Evolutionary conservation across 768 basidiomycete genomes (phyloP), one percentile per base, ranked within the genome.

Genomic region (Panellus pusillus): DNA sequence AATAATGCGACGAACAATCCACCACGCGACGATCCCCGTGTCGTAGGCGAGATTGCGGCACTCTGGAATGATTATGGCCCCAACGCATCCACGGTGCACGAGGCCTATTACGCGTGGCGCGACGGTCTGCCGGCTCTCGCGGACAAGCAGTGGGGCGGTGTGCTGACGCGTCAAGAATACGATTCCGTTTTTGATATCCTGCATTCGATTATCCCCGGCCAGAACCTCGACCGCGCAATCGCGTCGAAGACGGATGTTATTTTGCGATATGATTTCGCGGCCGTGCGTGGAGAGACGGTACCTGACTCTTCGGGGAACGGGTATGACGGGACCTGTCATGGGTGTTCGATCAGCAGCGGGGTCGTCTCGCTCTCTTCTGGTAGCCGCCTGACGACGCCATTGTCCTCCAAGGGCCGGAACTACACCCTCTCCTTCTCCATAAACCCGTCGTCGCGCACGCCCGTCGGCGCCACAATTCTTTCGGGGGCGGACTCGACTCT

Each of bases 301-400:
- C 31, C 11, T 9, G 62, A 63, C 47, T 42, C 55, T 1, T 61
- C 60, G 15, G 62, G 62, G 27, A 63, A 63, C n/a, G 60, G 60
- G 2, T 63, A 61, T 47, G 57, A 63, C 43, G 62, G 51, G 14
- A 47, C 47, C 6, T 60, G 59, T 27, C 5, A 38, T 13, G 55
- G 27, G 1, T 60, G 59, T 32, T 28, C 28, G 14, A 44, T 60
- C 32, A 37, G 20, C 48, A 14, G 24, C 20, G 55, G 59, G 1
- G 41, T 44, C 13, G 24, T 51, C 17, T 37, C 54, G 15, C 35
- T 60, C 6, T 47, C 58, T 9, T 44, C 55, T 11, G 43, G n/a
- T 48, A 60, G 59, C 52, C 47, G 39, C 1, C 51, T 60, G 20
- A 54, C 51, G 40, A 60, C 55, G 28, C 59, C 52, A 44, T 48